phyloP scores from a whole-genome alignment of 2,329 filamentous ascomycete genomes.

The Sordariomycetes sp. region DNA sequence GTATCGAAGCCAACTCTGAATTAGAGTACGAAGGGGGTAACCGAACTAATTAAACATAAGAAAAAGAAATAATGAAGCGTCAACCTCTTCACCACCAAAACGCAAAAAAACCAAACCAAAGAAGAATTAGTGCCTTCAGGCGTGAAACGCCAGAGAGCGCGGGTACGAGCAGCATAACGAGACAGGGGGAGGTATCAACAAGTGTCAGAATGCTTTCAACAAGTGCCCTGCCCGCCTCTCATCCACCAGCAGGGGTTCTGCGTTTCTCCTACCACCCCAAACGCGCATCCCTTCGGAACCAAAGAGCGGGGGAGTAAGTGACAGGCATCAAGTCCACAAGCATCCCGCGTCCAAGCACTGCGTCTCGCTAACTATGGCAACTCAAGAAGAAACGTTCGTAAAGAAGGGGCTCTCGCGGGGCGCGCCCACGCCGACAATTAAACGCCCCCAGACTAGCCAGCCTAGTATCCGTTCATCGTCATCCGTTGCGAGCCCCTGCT shows the following conservation, averaged over 20 bases:
- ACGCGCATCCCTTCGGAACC: background rate
- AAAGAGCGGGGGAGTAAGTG: background rate
- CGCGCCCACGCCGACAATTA: too few species aligned
- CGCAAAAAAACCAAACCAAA: slow-evolving; percentile 14
- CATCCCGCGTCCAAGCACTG: background rate
- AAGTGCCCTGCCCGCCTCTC: background rate
- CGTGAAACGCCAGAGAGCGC: slow-evolving; percentile 23
- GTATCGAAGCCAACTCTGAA: slow-evolving; percentile 29
- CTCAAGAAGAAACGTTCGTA: background rate
- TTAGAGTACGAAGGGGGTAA: slow-evolving; percentile 15
- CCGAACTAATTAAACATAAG: slow-evolving; percentile 16
- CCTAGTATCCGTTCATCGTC: slow-evolving; percentile 97
- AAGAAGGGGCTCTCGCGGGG: background rate
- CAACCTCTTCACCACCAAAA: background rate
- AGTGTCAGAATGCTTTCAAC: background rate
- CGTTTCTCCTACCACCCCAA: background rate
- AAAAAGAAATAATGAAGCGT: slow-evolving; percentile 6
- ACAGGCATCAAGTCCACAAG: background rate
- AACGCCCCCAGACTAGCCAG: background rate
- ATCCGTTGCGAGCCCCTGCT: slow-evolving; percentile 95
- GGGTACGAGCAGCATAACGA: slow-evolving; percentile 16
- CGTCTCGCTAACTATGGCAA: slow-evolving; percentile 4
- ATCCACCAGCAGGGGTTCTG: background rate
- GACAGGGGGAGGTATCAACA: slow-evolving; percentile 12
- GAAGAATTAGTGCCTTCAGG: slow-evolving; percentile 13